A percentile compares a stretch with the other conserved stretches of the same genome.
Conservation (phyloP, 140 eudicot genomes). For the Stevia rebaudiana region DNA sequence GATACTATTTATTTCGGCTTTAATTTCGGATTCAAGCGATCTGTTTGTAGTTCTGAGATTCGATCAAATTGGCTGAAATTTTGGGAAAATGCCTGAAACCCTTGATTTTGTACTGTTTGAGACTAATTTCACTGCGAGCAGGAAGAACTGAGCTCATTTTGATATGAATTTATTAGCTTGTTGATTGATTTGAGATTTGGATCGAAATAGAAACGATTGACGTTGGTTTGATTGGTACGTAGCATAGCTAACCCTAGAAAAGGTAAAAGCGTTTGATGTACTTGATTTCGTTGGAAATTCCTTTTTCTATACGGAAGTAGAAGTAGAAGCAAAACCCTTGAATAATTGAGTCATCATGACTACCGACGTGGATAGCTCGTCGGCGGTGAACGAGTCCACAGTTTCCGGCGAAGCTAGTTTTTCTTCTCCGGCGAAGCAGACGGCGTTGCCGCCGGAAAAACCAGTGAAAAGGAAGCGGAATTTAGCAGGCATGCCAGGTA, state of each 20-base stretch:
- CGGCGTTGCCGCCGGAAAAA: constrained; percentile 27
- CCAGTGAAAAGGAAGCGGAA: constrained; percentile 75
- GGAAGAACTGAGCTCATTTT: constrained; percentile 21
- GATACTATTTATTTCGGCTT: background rate
- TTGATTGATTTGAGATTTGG: constrained; percentile 31
- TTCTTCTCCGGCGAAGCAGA: constrained; percentile 57
- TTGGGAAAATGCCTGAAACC: constrained; percentile 33
- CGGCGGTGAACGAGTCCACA: constrained; percentile 52
- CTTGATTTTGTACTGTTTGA: constrained; percentile 14
- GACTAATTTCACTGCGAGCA: constrained; percentile 20
- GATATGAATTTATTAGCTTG: constrained; percentile 16
- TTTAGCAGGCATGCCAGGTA: constrained; percentile 98
- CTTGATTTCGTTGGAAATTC: constrained; percentile 31
- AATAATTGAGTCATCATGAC: constrained; percentile 34
- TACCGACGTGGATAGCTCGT: constrained; percentile 42
- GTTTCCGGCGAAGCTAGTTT: constrained; percentile 65
- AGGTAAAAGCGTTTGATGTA: constrained; percentile 21
- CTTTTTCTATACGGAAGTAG: constrained; percentile 16
- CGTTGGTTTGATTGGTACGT: constrained; percentile 40
- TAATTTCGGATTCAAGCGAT: constrained; percentile 19
- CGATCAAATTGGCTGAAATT: constrained; percentile 12
- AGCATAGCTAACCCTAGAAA: constrained; percentile 32
- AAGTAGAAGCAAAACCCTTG: constrained; percentile 12
- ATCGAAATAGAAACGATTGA: constrained; percentile 16
- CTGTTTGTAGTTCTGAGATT: constrained; percentile 16